These are phyloP conservation scores for Pseudozyma hubeiensis DNA, from an alignment of 1,284 basidiomycete genomes.

Conservation along the genomic window DNA sequence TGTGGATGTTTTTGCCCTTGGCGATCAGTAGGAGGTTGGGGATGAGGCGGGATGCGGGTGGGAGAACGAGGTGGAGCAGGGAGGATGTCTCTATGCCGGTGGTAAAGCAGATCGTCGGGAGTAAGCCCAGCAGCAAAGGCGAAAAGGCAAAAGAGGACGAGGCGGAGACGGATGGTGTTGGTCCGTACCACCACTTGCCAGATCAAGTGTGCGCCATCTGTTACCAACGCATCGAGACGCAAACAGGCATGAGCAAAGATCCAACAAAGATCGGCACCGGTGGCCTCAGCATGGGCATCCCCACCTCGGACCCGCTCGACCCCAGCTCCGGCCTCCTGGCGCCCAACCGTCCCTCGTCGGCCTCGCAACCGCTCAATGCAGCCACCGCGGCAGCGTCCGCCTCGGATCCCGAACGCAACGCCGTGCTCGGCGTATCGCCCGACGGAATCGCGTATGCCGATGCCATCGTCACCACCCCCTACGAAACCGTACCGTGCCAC, in stretches of 20 bases:
- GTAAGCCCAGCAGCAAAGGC: conserved; percentile 3
- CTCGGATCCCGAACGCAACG: conserved; percentile 15
- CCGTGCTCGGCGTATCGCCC: conserved; percentile 40
- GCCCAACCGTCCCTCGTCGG: conserved; percentile 29
- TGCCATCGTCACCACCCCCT: conserved; percentile 57
- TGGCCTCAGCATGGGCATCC: conserved; percentile 54
- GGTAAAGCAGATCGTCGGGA: conserved; percentile 21
- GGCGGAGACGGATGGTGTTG: conserved; percentile 3
- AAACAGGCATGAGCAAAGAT: conserved; percentile 43
- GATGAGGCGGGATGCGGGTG: conserved; percentile 37
- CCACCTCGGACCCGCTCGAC: conserved; percentile 59
- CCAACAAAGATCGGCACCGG: conserved; percentile 42
- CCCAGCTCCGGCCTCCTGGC: conserved; percentile 48
- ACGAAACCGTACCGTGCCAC: conserved; percentile 62
- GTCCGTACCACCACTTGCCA: conserved; percentile 58
- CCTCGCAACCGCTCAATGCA: conserved; percentile 38
- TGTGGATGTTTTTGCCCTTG: conserved; percentile 56
- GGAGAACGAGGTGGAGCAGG: conserved; percentile 22
- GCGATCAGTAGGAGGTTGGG: conserved; percentile 47
- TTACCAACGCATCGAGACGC: conserved; percentile 56
- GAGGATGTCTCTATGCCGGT: conserved; percentile 33
- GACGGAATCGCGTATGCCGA: conserved; percentile 62
- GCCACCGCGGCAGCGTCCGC: conserved; percentile 1
- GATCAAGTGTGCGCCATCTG: conserved; percentile 62
- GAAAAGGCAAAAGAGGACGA: conserved; percentile 7